A percentile compares a stretch with the other conserved stretches of the same genome.
These are phyloP conservation scores for Tricholoma saponaceum DNA, from an alignment of 768 basidiomycete genomes.

Conservation along the genomic window DNA sequence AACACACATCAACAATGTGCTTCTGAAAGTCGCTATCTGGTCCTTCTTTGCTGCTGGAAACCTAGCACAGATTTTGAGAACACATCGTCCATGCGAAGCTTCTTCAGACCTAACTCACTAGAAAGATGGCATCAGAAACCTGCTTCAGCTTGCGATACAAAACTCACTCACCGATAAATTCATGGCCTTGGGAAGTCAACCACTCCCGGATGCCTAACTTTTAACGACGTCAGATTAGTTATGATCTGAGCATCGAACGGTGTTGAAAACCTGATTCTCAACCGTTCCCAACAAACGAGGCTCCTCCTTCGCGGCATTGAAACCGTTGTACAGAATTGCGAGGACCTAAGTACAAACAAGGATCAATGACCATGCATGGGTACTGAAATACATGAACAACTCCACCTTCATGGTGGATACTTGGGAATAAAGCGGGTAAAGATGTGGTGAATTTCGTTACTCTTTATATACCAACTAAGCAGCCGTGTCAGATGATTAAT, in stretches of 20 bases:
- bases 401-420: constrained; percentile 40
- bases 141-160: background rate
- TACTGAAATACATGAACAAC: background rate
- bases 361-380: background rate
- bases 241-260: background rate
- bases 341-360: constrained; percentile 44
- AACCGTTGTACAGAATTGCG: constrained; percentile 71
- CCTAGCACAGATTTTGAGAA: constrained; percentile 32
- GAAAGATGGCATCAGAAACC: background rate
- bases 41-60: constrained; percentile 82
- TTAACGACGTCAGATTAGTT: constrained; percentile 3
- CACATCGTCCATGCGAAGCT: background rate
- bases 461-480: constrained; percentile 5
- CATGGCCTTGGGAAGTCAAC: constrained; percentile 70
- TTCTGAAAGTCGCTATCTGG: constrained; percentile 78
- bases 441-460: background rate
- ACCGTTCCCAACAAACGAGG: constrained; percentile 75
- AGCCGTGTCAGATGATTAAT: constrained; percentile 8
- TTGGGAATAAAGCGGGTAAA: background rate
- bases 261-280: constrained; percentile 61
- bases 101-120: constrained; percentile 10
- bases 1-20: constrained; percentile 70
- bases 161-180: constrained; percentile 54
- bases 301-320: constrained; percentile 60
- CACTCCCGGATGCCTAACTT: constrained; percentile 73